A percentile compares a stretch with the other conserved stretches of the same genome.
Conservation (phyloP, 352 stramenopile genomes). For the Pythium biforme region DNA sequence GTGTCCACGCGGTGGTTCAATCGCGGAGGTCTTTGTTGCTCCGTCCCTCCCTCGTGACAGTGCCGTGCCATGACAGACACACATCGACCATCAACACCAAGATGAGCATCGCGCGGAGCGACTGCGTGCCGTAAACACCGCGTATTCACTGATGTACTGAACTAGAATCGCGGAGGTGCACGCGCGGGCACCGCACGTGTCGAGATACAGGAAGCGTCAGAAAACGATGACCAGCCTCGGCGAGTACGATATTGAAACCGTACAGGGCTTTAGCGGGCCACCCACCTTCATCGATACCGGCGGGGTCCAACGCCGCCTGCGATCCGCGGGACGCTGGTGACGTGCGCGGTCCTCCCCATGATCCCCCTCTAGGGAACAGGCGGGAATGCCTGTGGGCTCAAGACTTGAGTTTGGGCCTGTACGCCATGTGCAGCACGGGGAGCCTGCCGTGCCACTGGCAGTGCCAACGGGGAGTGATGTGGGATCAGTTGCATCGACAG, state of each 20-base stretch:
- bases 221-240: neutral
- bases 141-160: neutral
- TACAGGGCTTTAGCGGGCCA: neutral
- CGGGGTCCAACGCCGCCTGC: too few species aligned
- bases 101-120: neutral
- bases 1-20: neutral
- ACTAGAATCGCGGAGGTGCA: neutral
- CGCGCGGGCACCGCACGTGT: too few species aligned
- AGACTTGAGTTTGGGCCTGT: too few species aligned
- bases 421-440: neutral
- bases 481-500: neutral
- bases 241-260: neutral
- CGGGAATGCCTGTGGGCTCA: too few species aligned
- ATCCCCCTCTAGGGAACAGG: too few species aligned
- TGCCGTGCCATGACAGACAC: neutral
- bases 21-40: neutral
- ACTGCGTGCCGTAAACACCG: neutral
- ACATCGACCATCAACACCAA: neutral
- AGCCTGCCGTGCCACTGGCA: neutral
- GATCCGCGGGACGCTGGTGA: neutral
- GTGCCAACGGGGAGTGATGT: neutral
- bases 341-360: too few species aligned
- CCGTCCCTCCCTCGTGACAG: neutral
- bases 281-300: too few species aligned
- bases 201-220: too few species aligned